Evolutionary conservation across 202 grass and related monocot species (phyloP), one percentile per base, ranked within the genome.

Genomic region (Carex arenaria): DNA sequence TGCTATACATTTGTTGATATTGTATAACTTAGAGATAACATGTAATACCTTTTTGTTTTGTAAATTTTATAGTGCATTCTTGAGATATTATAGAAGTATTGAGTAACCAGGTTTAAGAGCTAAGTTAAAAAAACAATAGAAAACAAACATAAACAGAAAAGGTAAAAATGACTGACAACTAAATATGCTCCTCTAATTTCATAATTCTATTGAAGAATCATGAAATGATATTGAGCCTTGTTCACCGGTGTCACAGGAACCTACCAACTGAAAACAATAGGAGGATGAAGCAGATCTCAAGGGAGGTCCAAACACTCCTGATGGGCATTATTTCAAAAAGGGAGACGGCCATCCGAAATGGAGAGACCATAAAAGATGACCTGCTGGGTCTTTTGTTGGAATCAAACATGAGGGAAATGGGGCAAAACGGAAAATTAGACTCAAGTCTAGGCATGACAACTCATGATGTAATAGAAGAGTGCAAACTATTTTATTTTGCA

Each of bases 401-500:
- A 61, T 89, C 85, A 0, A 97, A 89, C 78, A 89, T 61, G 79
- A 81, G 43, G 3, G 79, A 81, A 66, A 81, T 49, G 79, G 20
- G 20, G 7, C 59, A 64, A 67, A 91, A 74, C 10, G 85, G 85
- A 17, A 82, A 81, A 51, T 52, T 64, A 7, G 19, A 73, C 6
- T 71, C 30, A 20, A 66, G 19, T 42, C 52, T 67, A 38, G 80
- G 83, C 61, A 90, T 97, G 84, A 92, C 83, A 54, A 94, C 84
- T 0, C 88, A 91, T 19, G 92, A 92, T 13, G 83, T 97, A 72
- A 85, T 94, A 10, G 88, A 91, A 83, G 92, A 97, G 82, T 92
- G 90, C 90, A 94, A 97, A 80, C 76, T 92, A n/a, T 97, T 97
- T 73, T 97, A 94, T 86, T 94, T 94, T 45, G 91, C 94, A 0